Percentiles rank a stretch among this genome's conserved stretches.
phyloP scores from a whole-genome alignment of 306 rosid species.

The Pyrus betulifolia region DNA sequence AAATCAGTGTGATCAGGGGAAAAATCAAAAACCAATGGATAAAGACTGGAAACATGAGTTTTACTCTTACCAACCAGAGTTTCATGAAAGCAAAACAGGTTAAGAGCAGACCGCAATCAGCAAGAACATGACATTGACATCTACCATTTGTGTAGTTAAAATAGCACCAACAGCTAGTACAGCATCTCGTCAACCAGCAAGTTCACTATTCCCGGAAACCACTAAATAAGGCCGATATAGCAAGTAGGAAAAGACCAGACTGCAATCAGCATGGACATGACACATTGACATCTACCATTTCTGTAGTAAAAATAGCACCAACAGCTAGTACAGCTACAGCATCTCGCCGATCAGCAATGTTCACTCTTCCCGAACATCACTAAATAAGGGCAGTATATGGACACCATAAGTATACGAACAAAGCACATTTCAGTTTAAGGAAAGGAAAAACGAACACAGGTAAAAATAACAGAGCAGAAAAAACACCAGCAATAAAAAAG shows the following conservation, averaged over 20 bases:
- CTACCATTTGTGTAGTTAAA: constrained; percentile 27
- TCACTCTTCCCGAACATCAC: constrained; percentile 41
- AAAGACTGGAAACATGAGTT: constrained; percentile 13
- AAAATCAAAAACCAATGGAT: constrained; percentile 8
- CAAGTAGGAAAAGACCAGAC: constrained; percentile 23
- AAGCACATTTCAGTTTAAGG: constrained; percentile 3
- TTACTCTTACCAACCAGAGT: constrained; percentile 37
- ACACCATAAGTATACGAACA: constrained; percentile 21
- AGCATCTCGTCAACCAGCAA: constrained; percentile 39
- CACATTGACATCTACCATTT: constrained; percentile 29
- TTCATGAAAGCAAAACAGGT: constrained; percentile 25
- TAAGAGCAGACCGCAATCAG: constrained; percentile 32
- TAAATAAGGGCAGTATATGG: constrained; percentile 35
- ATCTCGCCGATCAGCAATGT: constrained; percentile 38
- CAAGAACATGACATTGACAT: constrained; percentile 23
- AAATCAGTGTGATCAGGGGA: constrained; percentile 17
- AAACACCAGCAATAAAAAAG: neutral
- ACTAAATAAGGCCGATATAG: constrained; percentile 30
- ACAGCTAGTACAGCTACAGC: constrained; percentile 41
- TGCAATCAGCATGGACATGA: constrained; percentile 30
- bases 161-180: constrained; percentile 40
- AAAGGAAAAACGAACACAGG: neutral
- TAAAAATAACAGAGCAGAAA: neutral
- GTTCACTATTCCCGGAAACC: constrained; percentile 34
- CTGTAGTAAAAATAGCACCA: constrained; percentile 27